Evolutionary conservation across 1,284 basidiomycete species (phyloP).

Genomic region (Ustilago trichophora): DNA sequence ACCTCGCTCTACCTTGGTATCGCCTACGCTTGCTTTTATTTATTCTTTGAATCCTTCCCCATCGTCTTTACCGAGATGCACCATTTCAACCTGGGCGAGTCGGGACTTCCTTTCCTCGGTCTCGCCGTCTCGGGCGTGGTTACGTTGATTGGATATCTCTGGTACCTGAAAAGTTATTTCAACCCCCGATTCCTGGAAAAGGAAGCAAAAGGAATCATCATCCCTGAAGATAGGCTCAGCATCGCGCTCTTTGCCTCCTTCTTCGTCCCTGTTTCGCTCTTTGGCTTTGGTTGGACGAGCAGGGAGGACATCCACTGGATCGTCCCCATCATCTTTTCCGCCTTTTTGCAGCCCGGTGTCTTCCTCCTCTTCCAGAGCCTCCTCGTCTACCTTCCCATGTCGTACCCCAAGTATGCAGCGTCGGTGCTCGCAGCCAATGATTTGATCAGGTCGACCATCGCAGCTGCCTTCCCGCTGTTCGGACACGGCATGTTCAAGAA

Average conservation of each 20-base stretch:
- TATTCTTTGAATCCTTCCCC: constrained; percentile 43
- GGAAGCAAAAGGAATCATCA: constrained; percentile 69
- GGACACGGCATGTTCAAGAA: constrained; percentile 42
- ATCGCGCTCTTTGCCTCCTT: constrained; percentile 73
- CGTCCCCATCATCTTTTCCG: constrained; percentile 43
- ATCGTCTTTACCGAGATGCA: constrained; percentile 44
- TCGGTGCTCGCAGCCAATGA: constrained; percentile 39
- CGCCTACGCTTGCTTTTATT: constrained; percentile 23
- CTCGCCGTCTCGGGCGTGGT: constrained; percentile 23
- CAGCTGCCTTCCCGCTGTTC: constrained; percentile 46
- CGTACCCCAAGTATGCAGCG: constrained; percentile 35
- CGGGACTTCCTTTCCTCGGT: constrained; percentile 42
- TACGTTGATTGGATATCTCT: constrained; percentile 29
- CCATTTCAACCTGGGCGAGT: constrained; percentile 48
- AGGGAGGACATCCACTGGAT: constrained; percentile 56
- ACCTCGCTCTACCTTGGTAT: constrained; percentile 23
- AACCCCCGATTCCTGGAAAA: constrained; percentile 44
- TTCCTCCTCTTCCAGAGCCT: constrained; percentile 52
- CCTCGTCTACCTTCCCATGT: constrained; percentile 42
- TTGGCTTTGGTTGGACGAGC: constrained; percentile 56
- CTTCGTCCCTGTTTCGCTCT: constrained; percentile 74
- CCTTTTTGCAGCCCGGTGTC: constrained; percentile 25
- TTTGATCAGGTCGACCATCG: constrained; percentile 32
- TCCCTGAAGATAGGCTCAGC: constrained; percentile 68
- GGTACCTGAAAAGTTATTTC: constrained; percentile 31